Conservation (phyloP, 139 green algal species). For the Yamagishiella unicocca region DNA sequence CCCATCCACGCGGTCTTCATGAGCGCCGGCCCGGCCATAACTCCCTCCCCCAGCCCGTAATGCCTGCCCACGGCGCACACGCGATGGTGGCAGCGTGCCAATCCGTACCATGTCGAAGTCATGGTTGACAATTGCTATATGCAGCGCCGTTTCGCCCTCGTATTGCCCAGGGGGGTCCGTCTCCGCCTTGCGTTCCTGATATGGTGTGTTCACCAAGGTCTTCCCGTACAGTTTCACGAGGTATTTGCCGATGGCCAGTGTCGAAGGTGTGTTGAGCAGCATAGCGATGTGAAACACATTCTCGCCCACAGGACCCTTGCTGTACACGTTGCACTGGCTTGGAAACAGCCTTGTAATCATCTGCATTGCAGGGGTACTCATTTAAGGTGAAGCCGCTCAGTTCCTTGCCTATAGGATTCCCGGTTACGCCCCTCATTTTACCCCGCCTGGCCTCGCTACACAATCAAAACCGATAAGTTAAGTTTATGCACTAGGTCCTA, state of each 20-base stretch:
- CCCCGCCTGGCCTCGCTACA: too few species aligned
- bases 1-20: too few species aligned
- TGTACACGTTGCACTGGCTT: slow-evolving; percentile 69
- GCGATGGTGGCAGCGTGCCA: background rate
- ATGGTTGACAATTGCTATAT: slow-evolving; percentile 76
- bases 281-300: slow-evolving; percentile 74
- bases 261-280: slow-evolving; percentile 74
- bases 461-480: too few species aligned
- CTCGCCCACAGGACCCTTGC: slow-evolving; percentile 69
- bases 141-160: slow-evolving; percentile 74
- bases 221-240: slow-evolving; percentile 73
- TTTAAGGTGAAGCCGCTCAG: too few species aligned
- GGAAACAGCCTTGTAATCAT: slow-evolving; percentile 74
- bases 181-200: slow-evolving; percentile 67
- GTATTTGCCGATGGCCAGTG: slow-evolving; percentile 72
- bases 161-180: slow-evolving; percentile 65
- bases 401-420: too few species aligned
- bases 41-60: too few species aligned
- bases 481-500: too few species aligned
- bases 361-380: slow-evolving; percentile 40
- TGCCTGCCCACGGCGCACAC: background rate
- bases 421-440: too few species aligned
- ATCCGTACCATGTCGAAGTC: slow-evolving; percentile 66
- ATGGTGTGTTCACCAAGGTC: slow-evolving; percentile 68
- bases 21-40: too few species aligned